Percentiles rank a stretch among this genome's conserved stretches.
Conservation (phyloP, 2,329 filamentous ascomycete species). For the Aspergillus pseudotamarii region DNA sequence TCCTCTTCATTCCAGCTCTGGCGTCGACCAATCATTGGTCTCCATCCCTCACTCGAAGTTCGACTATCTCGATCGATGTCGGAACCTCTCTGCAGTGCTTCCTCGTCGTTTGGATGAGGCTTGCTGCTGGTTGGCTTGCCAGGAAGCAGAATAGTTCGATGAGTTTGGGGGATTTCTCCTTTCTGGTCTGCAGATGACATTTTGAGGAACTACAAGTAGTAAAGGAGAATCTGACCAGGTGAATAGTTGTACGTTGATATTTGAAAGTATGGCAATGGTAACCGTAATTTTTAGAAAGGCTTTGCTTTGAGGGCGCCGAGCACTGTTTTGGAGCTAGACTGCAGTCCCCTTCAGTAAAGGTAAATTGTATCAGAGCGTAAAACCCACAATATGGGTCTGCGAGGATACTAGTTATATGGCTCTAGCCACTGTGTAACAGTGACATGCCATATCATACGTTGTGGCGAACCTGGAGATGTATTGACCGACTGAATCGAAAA, state of each 20-base stretch:
- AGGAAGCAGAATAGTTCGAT: slow-evolving; percentile 13
- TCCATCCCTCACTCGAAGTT: slow-evolving; percentile 27
- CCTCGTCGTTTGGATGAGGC: not conserved
- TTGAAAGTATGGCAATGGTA: not conserved
- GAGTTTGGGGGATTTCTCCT: slow-evolving; percentile 9
- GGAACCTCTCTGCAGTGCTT: not conserved
- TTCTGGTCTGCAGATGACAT: not conserved
- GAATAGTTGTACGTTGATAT: not conserved
- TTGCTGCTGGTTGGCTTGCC: not conserved
- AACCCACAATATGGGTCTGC: slow-evolving; percentile 1
- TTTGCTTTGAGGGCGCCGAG: not conserved
- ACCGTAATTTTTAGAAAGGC: not conserved
- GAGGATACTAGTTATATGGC: not conserved
- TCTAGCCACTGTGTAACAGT: not conserved
- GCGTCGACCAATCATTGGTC: slow-evolving; percentile 31
- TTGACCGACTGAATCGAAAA: not conserved
- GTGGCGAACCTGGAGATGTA: slow-evolving; percentile 1
- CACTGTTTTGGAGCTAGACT: not conserved
- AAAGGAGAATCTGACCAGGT: not conserved
- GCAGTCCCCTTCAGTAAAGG: not conserved
- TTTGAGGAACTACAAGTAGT: not conserved
- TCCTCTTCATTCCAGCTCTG: slow-evolving; percentile 51
- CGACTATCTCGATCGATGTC: not conserved
- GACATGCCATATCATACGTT: not conserved
- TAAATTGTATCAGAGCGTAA: not conserved